Evolutionary conservation across 192 early-diverging fungal species (phyloP).

Genomic region (Entomortierella parvispora): DNA sequence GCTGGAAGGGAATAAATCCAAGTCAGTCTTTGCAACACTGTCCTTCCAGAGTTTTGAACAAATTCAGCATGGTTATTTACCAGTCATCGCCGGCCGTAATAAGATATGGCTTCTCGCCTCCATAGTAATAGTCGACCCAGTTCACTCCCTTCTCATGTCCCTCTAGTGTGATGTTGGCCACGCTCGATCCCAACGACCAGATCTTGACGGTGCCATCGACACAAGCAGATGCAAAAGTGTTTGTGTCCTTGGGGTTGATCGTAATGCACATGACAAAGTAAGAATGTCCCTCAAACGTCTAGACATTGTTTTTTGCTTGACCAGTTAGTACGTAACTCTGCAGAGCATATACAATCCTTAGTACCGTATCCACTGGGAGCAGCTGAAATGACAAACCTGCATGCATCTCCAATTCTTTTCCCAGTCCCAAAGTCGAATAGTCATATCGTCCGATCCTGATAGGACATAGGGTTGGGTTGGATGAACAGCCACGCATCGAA

Average conservation of each 20-base stretch:
- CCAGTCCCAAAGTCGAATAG: conserved; percentile 99
- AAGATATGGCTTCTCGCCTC: conserved; percentile 97
- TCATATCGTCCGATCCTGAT: conserved; percentile 96
- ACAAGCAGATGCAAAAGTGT: conserved; percentile 98
- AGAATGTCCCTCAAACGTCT: conserved; percentile 97
- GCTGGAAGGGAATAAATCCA: conserved; percentile 34
- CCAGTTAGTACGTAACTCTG: no score
- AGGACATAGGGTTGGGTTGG: conserved; percentile 94
- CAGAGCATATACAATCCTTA: no score
- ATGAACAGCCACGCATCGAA: conserved; percentile 96
- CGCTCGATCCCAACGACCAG: conserved; percentile 93
- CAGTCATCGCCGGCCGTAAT: conserved; percentile 96
- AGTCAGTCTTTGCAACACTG: background rate
- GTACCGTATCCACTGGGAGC: no score
- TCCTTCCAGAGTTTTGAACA: no score
- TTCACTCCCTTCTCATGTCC: conserved; percentile 99
- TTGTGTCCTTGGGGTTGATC: conserved; percentile 99
- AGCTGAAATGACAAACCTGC: conserved; percentile 63
- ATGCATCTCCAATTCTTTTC: conserved; percentile 98
- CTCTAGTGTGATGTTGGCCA: conserved; percentile 96
- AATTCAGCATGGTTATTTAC: no score
- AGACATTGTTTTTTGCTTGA: no score
- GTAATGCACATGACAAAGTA: conserved; percentile 98
- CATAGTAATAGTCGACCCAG: conserved; percentile 97
- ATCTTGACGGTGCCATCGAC: conserved; percentile 97